These are phyloP conservation scores for Geosmithia putterillii DNA, from an alignment of 2,329 filamentous ascomycete species.

Conservation along the genomic window DNA sequence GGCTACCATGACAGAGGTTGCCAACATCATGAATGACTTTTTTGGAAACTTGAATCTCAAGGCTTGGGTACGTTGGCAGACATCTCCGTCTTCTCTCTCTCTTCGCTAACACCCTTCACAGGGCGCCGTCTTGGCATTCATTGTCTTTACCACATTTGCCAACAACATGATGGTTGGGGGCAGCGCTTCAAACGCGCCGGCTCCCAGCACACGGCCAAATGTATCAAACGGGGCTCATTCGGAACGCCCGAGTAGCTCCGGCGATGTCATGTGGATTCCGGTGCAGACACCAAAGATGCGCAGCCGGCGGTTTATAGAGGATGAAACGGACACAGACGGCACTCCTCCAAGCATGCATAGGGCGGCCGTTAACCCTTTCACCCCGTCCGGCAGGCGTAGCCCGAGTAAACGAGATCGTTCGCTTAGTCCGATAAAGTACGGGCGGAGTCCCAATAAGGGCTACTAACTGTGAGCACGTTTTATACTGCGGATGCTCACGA, in stretches of 20 bases:
- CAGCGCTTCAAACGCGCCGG: conserved; percentile 4
- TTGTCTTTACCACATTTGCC: conserved; percentile 33
- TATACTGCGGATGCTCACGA: background rate
- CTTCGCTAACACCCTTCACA: conserved; percentile 12
- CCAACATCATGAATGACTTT: conserved; percentile 88
- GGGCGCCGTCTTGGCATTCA: conserved; percentile 38
- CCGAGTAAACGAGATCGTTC: conserved; percentile 37
- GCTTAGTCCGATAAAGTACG: conserved; percentile 33
- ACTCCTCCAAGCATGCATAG: conserved; percentile 29
- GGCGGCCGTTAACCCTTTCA: conserved; percentile 26
- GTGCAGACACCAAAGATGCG: conserved; percentile 34
- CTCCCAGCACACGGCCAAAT: conserved; percentile 3
- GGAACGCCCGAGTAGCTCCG: conserved; percentile 4
- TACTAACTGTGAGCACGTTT: background rate
- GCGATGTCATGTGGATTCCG: conserved; percentile 32
- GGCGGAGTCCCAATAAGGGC: conserved; percentile 12
- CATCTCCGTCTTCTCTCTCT: background rate
- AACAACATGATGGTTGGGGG: conserved; percentile 35
- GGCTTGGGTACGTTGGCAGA: conserved; percentile 34
- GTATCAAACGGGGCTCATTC: conserved; percentile 4
- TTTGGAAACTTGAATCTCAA: conserved; percentile 85
- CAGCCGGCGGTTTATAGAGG: conserved; percentile 28
- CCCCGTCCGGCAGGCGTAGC: conserved; percentile 32
- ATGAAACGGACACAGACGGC: conserved; percentile 38
- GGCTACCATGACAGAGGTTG: conserved; percentile 77